Percentiles rank a stretch among this genome's conserved stretches.
phyloP scores from a whole-genome alignment of 2,329 filamentous ascomycete species.

The Tolypocladium cylindrosporum region DNA sequence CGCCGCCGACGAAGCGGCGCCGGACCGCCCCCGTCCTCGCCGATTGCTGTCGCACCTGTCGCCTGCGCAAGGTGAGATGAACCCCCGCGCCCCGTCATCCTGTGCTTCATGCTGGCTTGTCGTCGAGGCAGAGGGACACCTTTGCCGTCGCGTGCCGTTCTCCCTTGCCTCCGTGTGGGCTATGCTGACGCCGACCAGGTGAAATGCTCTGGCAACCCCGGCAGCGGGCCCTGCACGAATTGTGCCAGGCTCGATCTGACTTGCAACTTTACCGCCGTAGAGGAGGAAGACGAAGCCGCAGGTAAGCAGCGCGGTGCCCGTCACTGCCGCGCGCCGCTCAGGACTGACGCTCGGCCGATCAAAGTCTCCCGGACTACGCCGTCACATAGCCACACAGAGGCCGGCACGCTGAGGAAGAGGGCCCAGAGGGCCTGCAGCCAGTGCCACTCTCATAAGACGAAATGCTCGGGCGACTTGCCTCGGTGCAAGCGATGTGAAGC shows the following conservation, averaged over 20 bases:
- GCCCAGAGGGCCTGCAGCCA: conserved; percentile 31
- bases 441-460: conserved; percentile 32
- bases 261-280: conserved; percentile 22
- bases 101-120: neutral
- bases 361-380: conserved; percentile 27
- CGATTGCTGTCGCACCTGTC: conserved; percentile 27
- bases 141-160: neutral
- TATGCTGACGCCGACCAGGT: conserved; percentile 18
- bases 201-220: conserved; percentile 29
- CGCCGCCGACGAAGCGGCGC: conserved; percentile 19
- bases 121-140: neutral
- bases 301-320: conserved; percentile 7
- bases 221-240: conserved; percentile 24
- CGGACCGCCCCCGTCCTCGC: conserved; percentile 14
- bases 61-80: conserved; percentile 24
- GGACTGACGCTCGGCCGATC: conserved; percentile 4
- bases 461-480: conserved; percentile 30
- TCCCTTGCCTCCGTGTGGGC: neutral
- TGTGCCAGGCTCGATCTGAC: conserved; percentile 25
- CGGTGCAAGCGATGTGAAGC: conserved; percentile 27
- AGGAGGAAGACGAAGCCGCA: conserved; percentile 9
- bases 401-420: conserved; percentile 29
- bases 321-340: neutral
- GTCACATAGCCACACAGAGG: conserved; percentile 30
- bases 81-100: neutral